A percentile compares a stretch with the other conserved stretches of the same genome.
These are phyloP conservation scores for Cercospora sp. DNA, from an alignment of 2,329 filamentous ascomycete genomes.

Conservation along the genomic window DNA sequence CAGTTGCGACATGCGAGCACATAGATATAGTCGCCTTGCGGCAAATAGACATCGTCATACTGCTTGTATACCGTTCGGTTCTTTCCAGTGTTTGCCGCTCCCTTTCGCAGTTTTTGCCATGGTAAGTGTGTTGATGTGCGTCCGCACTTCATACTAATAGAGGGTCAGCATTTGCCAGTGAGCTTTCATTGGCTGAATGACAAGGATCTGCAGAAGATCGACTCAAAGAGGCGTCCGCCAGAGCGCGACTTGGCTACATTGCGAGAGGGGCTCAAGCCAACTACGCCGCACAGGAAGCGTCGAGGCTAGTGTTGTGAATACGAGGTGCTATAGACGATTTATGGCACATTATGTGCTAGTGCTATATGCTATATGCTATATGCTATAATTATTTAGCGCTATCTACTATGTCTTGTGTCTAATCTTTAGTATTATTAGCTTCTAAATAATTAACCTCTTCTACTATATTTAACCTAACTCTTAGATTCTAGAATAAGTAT, in stretches of 20 bases:
- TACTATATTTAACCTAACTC: no score
- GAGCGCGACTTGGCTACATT: conserved; percentile 1
- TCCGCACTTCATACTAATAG: conserved; percentile 1
- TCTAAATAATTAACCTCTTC: no score
- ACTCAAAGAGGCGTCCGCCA: conserved; percentile 1
- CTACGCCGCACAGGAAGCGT: neutral
- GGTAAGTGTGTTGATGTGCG: conserved; percentile 7
- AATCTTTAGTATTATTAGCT: no score
- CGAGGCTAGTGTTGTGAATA: no score
- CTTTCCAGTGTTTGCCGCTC: conserved; percentile 1
- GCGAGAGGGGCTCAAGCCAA: conserved; percentile 2
- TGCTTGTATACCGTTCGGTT: neutral
- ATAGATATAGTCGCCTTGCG: neutral
- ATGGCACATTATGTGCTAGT: no score
- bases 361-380: no score
- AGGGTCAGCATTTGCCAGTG: neutral
- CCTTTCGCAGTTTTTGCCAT: conserved; percentile 1
- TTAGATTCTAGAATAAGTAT: no score
- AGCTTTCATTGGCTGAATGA: neutral
- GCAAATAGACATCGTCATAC: neutral
- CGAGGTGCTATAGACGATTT: no score
- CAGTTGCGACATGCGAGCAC: neutral
- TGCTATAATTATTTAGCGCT: no score
- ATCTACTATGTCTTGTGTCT: no score
- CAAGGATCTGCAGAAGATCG: conserved; percentile 4